Evolutionary conservation across 2,329 filamentous ascomycete genomes (phyloP), one percentile per base, ranked within the genome.

Genomic region (Xylariaceae sp.): DNA sequence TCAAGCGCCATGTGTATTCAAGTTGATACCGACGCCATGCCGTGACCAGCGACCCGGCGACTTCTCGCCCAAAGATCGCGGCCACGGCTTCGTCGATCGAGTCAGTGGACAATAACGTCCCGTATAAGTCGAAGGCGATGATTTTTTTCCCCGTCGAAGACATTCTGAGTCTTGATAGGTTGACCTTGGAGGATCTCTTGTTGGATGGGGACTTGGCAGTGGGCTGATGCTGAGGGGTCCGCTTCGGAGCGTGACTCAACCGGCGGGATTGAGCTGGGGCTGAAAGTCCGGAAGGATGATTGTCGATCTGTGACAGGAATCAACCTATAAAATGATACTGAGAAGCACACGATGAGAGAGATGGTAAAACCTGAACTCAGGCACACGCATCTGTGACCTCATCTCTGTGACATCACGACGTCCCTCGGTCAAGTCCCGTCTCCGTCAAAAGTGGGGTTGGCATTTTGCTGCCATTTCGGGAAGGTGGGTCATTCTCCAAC

Each of bases 1-100:
- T 91, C 64, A 88, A 74, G 55, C 88, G 78, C 87, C 87, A 92
- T 45, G 88, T 90, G 67, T 91, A 92, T 72, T 91, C 88, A 7
- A 92, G 76, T 72, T 92, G 88, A 68, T 87, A 87, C 35, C 81
- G 80, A 58, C 88, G 78, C 82, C 88, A 90, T 67, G 82, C 72
- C 13, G 78, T 71, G 3, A 87, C 83, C 37, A 91, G 78, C 0
- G 72, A 72, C 23, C 77, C 73, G 2, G 85, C 84, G 64, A 81
- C 80, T 4, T 84, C 82, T 35, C 81, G 71, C 5, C 82, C 85
- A 66, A 85, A 85, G 58, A 85, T 73, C 37, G 75, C 73, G 13
- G 80, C 79, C 10, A 92, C 75, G 60, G 85, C 78, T 41, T 78
- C 73, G 5, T 81, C 79, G 62, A 91, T 89, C 35, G 85, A 88